Base-by-base conservation (phyloP, 768 basidiomycete species). In the Amanita pallidorosea region DNA sequence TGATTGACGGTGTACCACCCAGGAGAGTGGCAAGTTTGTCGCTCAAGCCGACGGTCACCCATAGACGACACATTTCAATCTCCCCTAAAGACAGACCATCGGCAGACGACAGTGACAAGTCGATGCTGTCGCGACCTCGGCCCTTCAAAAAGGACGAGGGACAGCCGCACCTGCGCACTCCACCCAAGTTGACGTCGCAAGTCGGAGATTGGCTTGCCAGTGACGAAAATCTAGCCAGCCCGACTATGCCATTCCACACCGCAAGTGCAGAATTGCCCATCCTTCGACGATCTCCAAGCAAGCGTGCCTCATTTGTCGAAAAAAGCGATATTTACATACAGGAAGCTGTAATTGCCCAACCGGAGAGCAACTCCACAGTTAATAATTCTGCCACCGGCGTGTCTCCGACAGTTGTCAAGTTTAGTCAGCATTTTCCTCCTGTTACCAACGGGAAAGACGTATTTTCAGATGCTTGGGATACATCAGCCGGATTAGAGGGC, bases 191-290 rank as follows among this genome's bases (percentile, higher is more conserved):
- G 49, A 37, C 61, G 44, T 45, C 66, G 57, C 57, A 66, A 61
- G 60, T 69, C 65, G 43, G 54, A 3, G 86, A 89, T 60, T 88
- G 88, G 87, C 66, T 91, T 31, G 88, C 88, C 15, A 88, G 88
- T 7, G 75, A 76, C 40, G 66, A 71, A 22, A 59, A 62, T 27
- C 40, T 50, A 45, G 51, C n/a, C 15, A 47, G 9, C 47, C 53
- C 46, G 12, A 36, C 58, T 7, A 54, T 56, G 25, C 54, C 56
- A 20, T 34, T 58, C 49, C 34, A 54, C 53, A 31, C 60, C 43
- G 36, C 58, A 52, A 50, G 58, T 15, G 52, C 58, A 37, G 65
- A 70, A 42, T 63, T 69, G 18, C 76, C 81, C 3, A 67, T 83
- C 27, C 64, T 87, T 46, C 80, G 85, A 49, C 77, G 82, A 17